phyloP scores from a whole-genome alignment of 352 stramenopile genomes.

The Elongisporangium undulatum region DNA sequence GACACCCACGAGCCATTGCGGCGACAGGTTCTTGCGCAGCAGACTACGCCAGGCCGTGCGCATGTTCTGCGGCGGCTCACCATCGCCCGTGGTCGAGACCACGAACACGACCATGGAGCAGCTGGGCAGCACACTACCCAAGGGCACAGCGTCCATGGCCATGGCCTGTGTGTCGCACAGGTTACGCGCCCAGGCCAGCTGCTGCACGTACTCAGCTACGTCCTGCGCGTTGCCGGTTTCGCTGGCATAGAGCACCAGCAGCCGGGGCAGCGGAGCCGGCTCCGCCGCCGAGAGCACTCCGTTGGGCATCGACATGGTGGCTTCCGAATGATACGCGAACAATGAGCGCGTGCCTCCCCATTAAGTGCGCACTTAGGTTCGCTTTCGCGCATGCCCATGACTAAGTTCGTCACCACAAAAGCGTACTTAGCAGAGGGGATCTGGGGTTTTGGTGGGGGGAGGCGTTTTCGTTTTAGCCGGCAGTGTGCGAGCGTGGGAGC shows the following conservation, averaged over 20 bases:
- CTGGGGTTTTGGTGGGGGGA: background rate
- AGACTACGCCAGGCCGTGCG: constrained; percentile 76
- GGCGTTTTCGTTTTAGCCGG: background rate
- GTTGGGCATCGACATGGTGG: constrained; percentile 3
- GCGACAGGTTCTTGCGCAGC: constrained; percentile 75
- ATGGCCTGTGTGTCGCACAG: constrained; percentile 45
- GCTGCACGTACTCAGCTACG: constrained; percentile 73
- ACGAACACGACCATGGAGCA: constrained; percentile 84
- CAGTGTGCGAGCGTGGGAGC: background rate
- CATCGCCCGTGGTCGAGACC: constrained; percentile 90
- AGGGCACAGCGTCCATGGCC: constrained; percentile 69
- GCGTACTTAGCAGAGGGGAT: background rate
- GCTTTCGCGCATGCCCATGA: too few species aligned
- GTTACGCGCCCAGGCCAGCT: constrained; percentile 52
- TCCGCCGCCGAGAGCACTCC: background rate
- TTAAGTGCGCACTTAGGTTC: background rate
- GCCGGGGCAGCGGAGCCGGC: constrained; percentile 17
- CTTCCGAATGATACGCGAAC: background rate
- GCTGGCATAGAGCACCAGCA: constrained; percentile 88
- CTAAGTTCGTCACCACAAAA: background rate
- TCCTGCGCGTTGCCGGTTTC: constrained; percentile 89
- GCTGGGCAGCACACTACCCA: constrained; percentile 39
- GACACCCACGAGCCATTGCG: constrained; percentile 62
- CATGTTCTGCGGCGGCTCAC: constrained; percentile 92
- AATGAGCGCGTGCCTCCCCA: background rate